Base-by-base conservation (phyloP, 495 filamentous ascomycete species). In the Aspergillus saccharolyticus region DNA sequence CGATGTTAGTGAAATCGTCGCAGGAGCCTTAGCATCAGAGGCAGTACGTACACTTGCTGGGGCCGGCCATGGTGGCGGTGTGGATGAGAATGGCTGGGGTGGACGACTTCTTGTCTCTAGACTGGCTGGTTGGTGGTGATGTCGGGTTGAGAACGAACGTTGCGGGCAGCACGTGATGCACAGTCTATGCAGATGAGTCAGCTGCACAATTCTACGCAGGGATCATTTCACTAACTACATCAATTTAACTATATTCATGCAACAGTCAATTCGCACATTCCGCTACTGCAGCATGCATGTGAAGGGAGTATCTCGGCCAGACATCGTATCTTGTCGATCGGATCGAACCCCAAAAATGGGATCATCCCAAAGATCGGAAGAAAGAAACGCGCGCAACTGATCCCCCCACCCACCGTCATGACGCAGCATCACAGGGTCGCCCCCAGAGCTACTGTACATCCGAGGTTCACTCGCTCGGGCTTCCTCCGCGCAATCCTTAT, bases 1-100 rank as follows among this genome's bases (percentile, higher is more conserved):
- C 0, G 0, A 43, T 0, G 3, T 48, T 50, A 47, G 33, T 21
- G 25, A 52, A 14, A 4, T 2, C 9, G 25, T 28, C 25, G 25
- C 25, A 3, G 9, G 25, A n/a, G 25, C 25, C 3, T 4, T 28
- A 4, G 25, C 3, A 4, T 28, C 25, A 28, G 25, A 4, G 25
- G 14, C 7, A n/a, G 19, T 0, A 66, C 74, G 65, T 56, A 76
- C 75, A 78, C 65, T 78, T 78, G 74, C 72, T 78, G 59, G 74
- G 75, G 60, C 75, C 75, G 65, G 75, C 75, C 75, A 78, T 78
- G 59, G 54, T 72, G 71, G 70, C 62, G 64, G 49, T 54, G 30
- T 47, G 25, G 54, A 24, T 43, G 16, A 14, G 21, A 17, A 28
- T 28, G 48, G 6, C 14, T 19, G 44, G 42, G 19, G 2, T 6